Base-by-base conservation (phyloP, 495 filamentous ascomycete species). In the Xylaria flabelliformis region DNA sequence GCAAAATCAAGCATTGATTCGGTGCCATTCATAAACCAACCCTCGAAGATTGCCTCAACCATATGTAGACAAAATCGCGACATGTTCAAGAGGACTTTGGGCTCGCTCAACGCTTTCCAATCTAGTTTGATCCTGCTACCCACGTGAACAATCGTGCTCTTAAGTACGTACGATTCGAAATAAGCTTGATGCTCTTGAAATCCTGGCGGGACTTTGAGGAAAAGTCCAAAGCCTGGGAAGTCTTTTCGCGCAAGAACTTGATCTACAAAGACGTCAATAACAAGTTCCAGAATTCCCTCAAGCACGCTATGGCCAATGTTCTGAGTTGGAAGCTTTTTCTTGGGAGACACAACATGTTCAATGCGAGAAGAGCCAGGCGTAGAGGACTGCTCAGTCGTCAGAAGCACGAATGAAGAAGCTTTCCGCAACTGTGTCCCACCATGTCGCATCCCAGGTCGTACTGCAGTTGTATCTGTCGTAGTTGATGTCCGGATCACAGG, bases 101-200 rank as follows among this genome's bases (percentile, higher is more conserved):
- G 91, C 79, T 98, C 94, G 64, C 85, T 87, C n/a, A 98, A 85
- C 9, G 90, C 80, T 51, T 89, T 88, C 76, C 91, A 90, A 69
- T 94, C 86, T 12, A 93, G 84, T 69, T 92, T 88, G 26, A 97
- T 83, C 10, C 87, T 82, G 72, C 89, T 92, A 56, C 86, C 87
- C 58, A 98, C 79, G 58, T 91, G 88, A 9, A 90, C 89, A 55
- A 98, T 85, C 10, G 92, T 89, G 67, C 91, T 91, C 42, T 89
- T 88, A 19, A 98, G 84, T 15, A 98, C 80, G 82, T 95, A 98
- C 0, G 97, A 97, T 79, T 95, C 93, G 76, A 98, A 97, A 78
- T 93, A 95, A 6, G 94, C 94, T 73, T 97, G 94, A 74, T 98
- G 93, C 76, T 98, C 95, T 75, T 94, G 88, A 76, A 95, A 97